phyloP scores from a whole-genome alignment of 345 rosid genomes.

The Adansonia digitata region DNA sequence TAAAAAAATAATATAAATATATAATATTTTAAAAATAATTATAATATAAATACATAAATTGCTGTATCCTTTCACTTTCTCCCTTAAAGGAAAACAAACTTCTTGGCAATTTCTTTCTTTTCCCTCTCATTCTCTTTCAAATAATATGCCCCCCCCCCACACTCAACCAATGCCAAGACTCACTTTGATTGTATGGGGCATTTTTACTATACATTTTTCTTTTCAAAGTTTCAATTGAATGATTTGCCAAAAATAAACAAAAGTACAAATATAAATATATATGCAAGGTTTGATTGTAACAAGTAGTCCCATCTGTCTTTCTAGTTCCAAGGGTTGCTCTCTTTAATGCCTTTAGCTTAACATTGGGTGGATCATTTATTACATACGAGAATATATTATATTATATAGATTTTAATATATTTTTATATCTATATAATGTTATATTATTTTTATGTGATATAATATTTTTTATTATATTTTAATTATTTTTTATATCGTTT shows the following conservation, averaged over 20 bases:
- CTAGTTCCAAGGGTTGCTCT: not conserved
- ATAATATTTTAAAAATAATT: too few relatives aligned
- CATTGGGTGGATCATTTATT: not conserved
- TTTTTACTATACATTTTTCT: not conserved
- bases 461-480: too few relatives aligned
- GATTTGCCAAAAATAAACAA: not conserved
- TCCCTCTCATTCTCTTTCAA: conserved; percentile 5
- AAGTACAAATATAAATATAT: not conserved
- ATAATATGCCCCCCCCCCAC: not conserved
- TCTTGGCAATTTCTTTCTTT: not conserved
- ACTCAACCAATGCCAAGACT: not conserved
- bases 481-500: too few relatives aligned
- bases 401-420: too few relatives aligned
- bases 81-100: not conserved
- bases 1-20: too few relatives aligned
- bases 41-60: too few relatives aligned
- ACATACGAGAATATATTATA: too few relatives aligned
- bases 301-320: not conserved
- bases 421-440: too few relatives aligned
- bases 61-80: not conserved
- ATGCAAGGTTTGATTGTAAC: not conserved
- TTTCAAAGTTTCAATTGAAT: not conserved
- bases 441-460: too few relatives aligned
- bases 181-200: not conserved
- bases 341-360: not conserved